Percentiles rank a stretch among this genome's conserved stretches.
phyloP scores from a whole-genome alignment of 2,329 filamentous ascomycete genomes.

The Lasiodiplodia sp. region DNA sequence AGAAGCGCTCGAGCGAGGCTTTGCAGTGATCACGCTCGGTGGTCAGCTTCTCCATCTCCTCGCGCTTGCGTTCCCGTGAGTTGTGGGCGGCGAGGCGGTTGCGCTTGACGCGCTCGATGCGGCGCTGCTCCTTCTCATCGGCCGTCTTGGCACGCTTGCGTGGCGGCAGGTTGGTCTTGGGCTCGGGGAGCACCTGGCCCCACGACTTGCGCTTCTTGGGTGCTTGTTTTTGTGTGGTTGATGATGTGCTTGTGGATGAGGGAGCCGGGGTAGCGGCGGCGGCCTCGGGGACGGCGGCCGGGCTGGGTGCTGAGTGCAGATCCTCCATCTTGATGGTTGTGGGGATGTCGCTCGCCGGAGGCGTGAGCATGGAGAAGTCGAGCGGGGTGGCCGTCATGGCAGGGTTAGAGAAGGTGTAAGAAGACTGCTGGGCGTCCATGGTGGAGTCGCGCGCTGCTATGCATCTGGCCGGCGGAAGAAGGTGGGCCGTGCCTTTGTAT shows the following conservation, averaged over 20 bases:
- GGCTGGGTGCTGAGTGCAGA: constrained; percentile 39
- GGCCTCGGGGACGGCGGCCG: constrained; percentile 34
- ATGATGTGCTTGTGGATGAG: constrained; percentile 5
- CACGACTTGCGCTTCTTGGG: constrained; percentile 97
- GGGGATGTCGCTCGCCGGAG: constrained; percentile 20
- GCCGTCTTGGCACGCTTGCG: constrained; percentile 98
- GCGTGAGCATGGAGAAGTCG: constrained; percentile 24
- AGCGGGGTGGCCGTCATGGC: constrained; percentile 22
- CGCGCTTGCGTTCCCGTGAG: constrained; percentile 90
- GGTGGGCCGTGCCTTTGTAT: constrained; percentile 30
- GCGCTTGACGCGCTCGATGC: constrained; percentile 94
- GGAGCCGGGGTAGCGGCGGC: constrained; percentile 26
- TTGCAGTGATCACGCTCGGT: constrained; percentile 70
- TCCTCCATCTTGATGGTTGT: constrained; percentile 53
- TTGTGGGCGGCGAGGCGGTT: constrained; percentile 97
- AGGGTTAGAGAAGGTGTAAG: constrained; percentile 16
- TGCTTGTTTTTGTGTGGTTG: constrained; percentile 58
- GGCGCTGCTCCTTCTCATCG: constrained; percentile 97
- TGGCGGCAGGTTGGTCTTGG: constrained; percentile 94
- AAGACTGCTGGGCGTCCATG: constrained; percentile 23
- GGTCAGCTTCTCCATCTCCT: constrained; percentile 85
- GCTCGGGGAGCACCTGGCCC: constrained; percentile 95
- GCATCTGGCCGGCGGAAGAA: constrained; percentile 12
- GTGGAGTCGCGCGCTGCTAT: constrained; percentile 9
- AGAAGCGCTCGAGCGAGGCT: constrained; percentile 65